These are phyloP conservation scores for Colletotrichum tabaci DNA, from an alignment of 2,329 filamentous ascomycete genomes.

Conservation along the genomic window DNA sequence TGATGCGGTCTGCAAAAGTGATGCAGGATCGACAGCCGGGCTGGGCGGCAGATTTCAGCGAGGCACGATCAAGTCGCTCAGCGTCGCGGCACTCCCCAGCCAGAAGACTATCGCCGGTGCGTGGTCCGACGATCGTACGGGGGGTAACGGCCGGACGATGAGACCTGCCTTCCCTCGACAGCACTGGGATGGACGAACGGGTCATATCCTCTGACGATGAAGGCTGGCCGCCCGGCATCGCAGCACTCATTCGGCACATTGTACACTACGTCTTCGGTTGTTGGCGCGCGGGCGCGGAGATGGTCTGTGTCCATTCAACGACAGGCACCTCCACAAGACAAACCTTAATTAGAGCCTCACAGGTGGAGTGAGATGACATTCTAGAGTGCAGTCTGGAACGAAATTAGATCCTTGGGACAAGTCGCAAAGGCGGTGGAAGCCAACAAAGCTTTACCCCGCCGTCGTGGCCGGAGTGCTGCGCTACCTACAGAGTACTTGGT, in stretches of 20 bases:
- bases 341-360: conserved; percentile 38
- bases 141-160: neutral
- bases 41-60: neutral
- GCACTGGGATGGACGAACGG: neutral
- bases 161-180: neutral
- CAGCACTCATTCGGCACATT: neutral
- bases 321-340: conserved; percentile 29
- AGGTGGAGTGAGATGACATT: conserved; percentile 8
- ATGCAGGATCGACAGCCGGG: neutral
- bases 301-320: conserved; percentile 27
- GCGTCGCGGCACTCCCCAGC: neutral
- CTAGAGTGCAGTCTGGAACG: conserved; percentile 10
- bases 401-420: neutral
- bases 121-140: neutral
- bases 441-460: conserved; percentile 25
- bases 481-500: too few species aligned
- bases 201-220: neutral
- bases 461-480: neutral
- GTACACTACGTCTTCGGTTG: neutral
- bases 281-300: neutral
- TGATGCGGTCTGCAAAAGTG: neutral
- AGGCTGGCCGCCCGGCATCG: neutral
- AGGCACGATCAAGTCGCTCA: neutral
- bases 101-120: neutral
- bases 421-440: conserved; percentile 3